Base-by-base conservation (phyloP, 2,329 filamentous ascomycete species). In the Daldinia eschscholtzii region DNA sequence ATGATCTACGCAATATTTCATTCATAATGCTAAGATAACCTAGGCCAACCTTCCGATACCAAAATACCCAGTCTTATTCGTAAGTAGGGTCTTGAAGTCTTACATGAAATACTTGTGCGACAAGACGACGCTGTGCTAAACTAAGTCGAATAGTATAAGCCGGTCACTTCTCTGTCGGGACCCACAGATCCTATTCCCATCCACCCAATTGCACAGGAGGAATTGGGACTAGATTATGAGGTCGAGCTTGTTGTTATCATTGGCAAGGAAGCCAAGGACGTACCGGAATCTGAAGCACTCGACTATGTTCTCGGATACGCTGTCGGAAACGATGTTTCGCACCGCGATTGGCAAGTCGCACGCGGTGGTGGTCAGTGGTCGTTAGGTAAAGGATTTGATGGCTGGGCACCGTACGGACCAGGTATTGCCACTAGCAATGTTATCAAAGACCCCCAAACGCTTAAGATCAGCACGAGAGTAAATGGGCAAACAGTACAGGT, bases 251-350 rank as follows among this genome's bases (percentile, higher is more conserved):
- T 93, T 13, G 84, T 89, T 41, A 83, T 94, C 7, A 93, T 94
- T 70, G 91, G 91, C 26, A 91, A 89, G 79, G 82, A 86, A 67
- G 91, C 89, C 67, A 80, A 82, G 48, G 85, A 93, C 76, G 89
- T 94, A 12, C 79, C 88, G 1, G 90, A 92, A 79, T 82, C 83
- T 1, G 79, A 87, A 23, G 92, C 92, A 0, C 81, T 94, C n/a
- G 82, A 90, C 59, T 90, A 92, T 74, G 90, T 94, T 2, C 83
- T 93, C 1, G 92, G 92, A 4, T 94, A 94, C 76, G 85, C 89
- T 1, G 86, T 92, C 37, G 91, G 92, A 61, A 92, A 95, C 79
- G 92, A 95, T 77, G 87, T 95, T n/a, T 93, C 90, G 10, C 91
- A 93, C 80, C 88, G 92, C 44, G 91, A 93, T 71, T 94, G 91